These are phyloP conservation scores for Thozetella sp. DNA, from an alignment of 495 filamentous ascomycete genomes.

Conservation along the genomic window DNA sequence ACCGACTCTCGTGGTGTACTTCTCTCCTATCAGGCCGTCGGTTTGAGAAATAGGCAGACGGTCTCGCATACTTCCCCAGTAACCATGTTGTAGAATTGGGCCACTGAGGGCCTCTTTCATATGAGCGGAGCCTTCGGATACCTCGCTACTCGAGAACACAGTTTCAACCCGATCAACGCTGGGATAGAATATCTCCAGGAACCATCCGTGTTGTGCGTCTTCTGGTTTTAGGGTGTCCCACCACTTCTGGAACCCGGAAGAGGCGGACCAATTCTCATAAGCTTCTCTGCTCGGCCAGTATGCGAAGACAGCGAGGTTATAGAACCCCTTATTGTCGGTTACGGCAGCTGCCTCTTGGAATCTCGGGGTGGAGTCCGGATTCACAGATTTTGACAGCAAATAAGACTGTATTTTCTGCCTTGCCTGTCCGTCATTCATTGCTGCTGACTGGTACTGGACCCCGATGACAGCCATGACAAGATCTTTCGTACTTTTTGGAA, in stretches of 20 bases:
- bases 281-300: conserved; percentile 25
- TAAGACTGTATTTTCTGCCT: too few relatives aligned
- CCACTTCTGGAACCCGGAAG: conserved; percentile 26
- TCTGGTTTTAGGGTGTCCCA: conserved; percentile 19
- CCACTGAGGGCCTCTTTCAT: conserved; percentile 21
- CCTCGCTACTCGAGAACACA: conserved; percentile 21
- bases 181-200: conserved; percentile 31
- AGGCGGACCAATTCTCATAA: conserved; percentile 20
- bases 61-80: conserved; percentile 35
- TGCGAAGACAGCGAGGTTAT: conserved; percentile 24
- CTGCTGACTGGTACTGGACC: conserved; percentile 13
- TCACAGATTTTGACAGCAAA: background rate
- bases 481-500: conserved; percentile 19
- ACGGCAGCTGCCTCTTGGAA: conserved; percentile 26
- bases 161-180: conserved; percentile 30
- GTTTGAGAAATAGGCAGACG: conserved; percentile 25
- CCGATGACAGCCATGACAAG: conserved; percentile 33
- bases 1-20: background rate
- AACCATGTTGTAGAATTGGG: conserved; percentile 22
- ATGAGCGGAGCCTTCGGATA: conserved; percentile 25
- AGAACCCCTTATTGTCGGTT: conserved; percentile 19
- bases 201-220: conserved; percentile 21
- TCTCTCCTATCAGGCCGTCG: conserved; percentile 19
- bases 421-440: background rate
- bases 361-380: conserved; percentile 4